Conservation (phyloP, 208 protist species). For the Endotrypanum monterogeii region DNA sequence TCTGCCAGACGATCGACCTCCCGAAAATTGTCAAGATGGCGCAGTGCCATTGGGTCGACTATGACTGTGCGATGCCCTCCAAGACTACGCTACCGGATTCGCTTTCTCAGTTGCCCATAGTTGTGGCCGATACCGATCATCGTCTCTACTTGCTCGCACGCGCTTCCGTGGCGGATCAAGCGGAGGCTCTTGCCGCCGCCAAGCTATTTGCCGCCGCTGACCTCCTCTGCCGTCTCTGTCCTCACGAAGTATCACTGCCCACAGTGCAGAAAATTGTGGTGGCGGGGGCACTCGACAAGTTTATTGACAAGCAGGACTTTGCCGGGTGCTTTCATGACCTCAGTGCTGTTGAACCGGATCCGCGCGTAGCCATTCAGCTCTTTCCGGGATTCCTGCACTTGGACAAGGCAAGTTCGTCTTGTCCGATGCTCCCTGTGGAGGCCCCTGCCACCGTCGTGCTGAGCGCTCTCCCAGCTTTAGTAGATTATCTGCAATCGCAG, state of each 20-base stretch:
- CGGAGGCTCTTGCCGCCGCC: conserved; percentile 24
- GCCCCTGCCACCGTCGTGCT: background rate
- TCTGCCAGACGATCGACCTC: conserved; percentile 25
- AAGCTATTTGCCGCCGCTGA: conserved; percentile 42
- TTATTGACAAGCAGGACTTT: conserved; percentile 36
- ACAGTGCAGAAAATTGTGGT: conserved; percentile 34
- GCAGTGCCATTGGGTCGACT: conserved; percentile 50
- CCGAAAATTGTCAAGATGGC: conserved; percentile 24
- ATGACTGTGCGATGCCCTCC: conserved; percentile 48
- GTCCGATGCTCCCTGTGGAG: background rate
- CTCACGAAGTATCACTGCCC: conserved; percentile 40
- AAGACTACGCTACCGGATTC: conserved; percentile 12
- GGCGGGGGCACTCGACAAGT: conserved; percentile 47
- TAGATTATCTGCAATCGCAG: conserved; percentile 29
- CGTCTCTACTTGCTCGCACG: conserved; percentile 46
- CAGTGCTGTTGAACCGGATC: conserved; percentile 42
- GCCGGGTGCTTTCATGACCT: conserved; percentile 47
- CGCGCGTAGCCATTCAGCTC: conserved; percentile 49
- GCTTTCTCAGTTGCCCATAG: conserved; percentile 36
- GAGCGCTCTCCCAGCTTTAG: conserved; percentile 23
- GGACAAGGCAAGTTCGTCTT: background rate
- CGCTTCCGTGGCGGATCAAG: conserved; percentile 31
- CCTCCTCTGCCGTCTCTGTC: conserved; percentile 63
- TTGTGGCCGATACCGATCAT: conserved; percentile 31
- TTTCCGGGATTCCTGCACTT: conserved; percentile 30